Evolutionary conservation across 345 rosid genomes (phyloP).

Genomic region (Citrus australasica): DNA sequence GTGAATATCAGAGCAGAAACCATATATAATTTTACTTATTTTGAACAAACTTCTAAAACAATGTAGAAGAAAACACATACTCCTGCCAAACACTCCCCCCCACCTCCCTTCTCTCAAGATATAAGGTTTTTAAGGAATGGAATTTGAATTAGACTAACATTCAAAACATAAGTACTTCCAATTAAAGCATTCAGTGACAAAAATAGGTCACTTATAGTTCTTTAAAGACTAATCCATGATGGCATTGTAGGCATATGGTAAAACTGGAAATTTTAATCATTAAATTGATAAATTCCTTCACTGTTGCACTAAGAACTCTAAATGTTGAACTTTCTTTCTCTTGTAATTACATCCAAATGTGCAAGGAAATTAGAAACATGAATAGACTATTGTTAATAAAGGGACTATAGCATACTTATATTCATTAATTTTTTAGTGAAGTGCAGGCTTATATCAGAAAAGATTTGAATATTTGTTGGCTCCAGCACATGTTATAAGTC

Average conservation of each 20-base stretch:
- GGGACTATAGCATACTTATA: neutral
- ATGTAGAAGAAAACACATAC: neutral
- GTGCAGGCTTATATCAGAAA: neutral
- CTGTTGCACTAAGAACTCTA: neutral
- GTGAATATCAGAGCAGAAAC: slow-evolving; percentile 13
- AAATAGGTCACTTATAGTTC: neutral
- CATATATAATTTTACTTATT: neutral
- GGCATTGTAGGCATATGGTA: neutral
- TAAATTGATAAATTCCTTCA: neutral
- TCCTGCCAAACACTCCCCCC: neutral
- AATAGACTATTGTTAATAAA: neutral
- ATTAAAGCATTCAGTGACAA: neutral
- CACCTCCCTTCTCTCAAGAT: neutral
- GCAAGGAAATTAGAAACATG: neutral
- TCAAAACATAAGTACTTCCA: neutral
- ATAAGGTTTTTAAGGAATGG: neutral
- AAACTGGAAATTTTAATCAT: neutral
- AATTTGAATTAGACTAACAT: neutral
- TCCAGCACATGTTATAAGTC: neutral
- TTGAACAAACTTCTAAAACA: neutral
- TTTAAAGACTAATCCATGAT: neutral
- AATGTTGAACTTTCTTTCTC: neutral
- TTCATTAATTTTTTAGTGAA: neutral
- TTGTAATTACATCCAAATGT: neutral
- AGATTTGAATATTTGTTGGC: neutral